These are phyloP conservation scores for Pseudogymnoascus sp. DNA, from an alignment of 2,329 filamentous ascomycete genomes.

Conservation along the genomic window DNA sequence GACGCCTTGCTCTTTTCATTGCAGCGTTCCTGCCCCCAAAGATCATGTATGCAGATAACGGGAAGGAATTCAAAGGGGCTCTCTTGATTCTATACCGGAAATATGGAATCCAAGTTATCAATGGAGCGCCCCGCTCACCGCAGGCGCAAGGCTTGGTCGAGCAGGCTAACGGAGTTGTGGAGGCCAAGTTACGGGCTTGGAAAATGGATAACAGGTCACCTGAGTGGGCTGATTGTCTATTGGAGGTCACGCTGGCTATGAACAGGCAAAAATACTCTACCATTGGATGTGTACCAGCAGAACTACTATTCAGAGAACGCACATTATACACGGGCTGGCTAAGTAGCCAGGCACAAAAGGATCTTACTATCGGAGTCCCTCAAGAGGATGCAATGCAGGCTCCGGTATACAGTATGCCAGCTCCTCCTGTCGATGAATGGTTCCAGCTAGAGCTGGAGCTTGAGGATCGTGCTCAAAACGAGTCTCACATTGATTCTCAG, in stretches of 20 bases:
- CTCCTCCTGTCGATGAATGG: too few species aligned
- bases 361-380: not conserved
- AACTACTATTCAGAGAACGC: not conserved
- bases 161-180: slow-evolving; percentile 21
- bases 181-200: slow-evolving; percentile 16
- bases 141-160: slow-evolving; percentile 21
- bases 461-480: too few species aligned
- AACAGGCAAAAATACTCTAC: slow-evolving; percentile 15
- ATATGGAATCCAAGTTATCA: slow-evolving; percentile 19
- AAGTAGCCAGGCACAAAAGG: not conserved
- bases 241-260: slow-evolving; percentile 12
- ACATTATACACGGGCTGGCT: not conserved
- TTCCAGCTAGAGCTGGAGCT: too few species aligned
- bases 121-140: slow-evolving; percentile 17
- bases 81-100: slow-evolving; percentile 15
- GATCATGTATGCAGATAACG: slow-evolving; percentile 21
- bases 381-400: too few species aligned
- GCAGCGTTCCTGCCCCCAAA: slow-evolving; percentile 15
- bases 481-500: too few species aligned
- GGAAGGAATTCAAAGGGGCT: slow-evolving; percentile 19
- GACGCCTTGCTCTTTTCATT: slow-evolving; percentile 8
- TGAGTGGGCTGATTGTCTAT: slow-evolving; percentile 10
- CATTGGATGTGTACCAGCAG: not conserved
- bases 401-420: too few species aligned
- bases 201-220: slow-evolving; percentile 16